Conservation (phyloP, 176 grass and related monocot genomes). For the Musa troglodytarum region DNA sequence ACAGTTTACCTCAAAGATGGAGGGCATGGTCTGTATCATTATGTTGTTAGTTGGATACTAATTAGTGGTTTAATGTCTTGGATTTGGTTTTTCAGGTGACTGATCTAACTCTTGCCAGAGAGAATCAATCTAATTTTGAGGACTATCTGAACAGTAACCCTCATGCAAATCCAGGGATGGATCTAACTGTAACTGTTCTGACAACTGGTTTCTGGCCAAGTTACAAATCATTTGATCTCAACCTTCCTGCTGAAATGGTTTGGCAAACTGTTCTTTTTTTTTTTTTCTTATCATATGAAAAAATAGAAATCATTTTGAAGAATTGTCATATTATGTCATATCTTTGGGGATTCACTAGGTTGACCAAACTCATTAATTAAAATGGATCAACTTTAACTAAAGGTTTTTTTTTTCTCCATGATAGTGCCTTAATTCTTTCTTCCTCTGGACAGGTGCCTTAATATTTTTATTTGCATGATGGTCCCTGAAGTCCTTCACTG, state of each 20-base stretch:
- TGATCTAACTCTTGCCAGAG: slow-evolving; percentile 76
- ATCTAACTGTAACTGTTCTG: slow-evolving; percentile 84
- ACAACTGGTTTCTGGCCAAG: slow-evolving; percentile 99
- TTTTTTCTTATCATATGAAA: background rate
- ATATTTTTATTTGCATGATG: background rate
- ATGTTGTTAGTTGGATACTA: background rate
- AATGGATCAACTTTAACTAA: background rate
- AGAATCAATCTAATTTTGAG: slow-evolving; percentile 82
- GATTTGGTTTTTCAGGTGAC: slow-evolving; percentile 35
- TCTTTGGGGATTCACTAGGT: background rate
- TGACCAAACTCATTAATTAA: background rate
- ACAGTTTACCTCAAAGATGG: slow-evolving; percentile 80
- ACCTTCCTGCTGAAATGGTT: slow-evolving; percentile 97
- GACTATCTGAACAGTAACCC: slow-evolving; percentile 52
- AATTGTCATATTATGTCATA: background rate
- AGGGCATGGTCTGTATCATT: slow-evolving; percentile 54
- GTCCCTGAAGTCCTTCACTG: background rate
- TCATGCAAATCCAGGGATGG: slow-evolving; percentile 67
- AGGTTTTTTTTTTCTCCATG: background rate
- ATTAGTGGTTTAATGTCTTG: background rate
- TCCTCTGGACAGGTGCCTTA: background rate
- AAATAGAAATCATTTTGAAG: background rate
- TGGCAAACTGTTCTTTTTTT: background rate
- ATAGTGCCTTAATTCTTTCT: too few species aligned
- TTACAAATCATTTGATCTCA: slow-evolving; percentile 97